Percentiles rank a stretch among this genome's conserved stretches.
Evolutionary conservation across 495 filamentous ascomycete genomes (phyloP).

Genomic region (Aspergillus baeticus): DNA sequence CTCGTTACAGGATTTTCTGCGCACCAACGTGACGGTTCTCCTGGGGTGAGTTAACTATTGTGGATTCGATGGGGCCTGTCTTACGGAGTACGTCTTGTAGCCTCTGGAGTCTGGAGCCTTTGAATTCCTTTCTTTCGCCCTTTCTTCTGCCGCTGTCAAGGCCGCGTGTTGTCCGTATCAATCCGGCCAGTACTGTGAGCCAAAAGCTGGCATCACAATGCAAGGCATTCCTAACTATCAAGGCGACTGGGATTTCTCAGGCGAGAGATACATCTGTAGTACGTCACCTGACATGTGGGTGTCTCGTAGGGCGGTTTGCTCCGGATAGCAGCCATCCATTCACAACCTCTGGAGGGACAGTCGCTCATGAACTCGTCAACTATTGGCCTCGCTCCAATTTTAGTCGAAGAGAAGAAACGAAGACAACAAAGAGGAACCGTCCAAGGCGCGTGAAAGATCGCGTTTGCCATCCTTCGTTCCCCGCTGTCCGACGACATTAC

Average conservation of each 20-base stretch:
- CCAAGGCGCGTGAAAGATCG: neutral
- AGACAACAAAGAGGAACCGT: neutral
- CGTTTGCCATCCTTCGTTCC: neutral
- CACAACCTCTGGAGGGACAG: neutral
- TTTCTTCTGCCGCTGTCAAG: neutral
- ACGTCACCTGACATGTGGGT: conserved; percentile 4
- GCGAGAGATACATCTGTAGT: neutral
- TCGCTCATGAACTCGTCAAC: neutral
- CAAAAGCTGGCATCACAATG: neutral
- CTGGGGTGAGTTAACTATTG: conserved; percentile 27
- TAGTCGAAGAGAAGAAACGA: neutral
- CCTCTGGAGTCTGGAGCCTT: neutral
- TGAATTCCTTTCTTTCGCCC: neutral
- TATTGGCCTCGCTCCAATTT: neutral
- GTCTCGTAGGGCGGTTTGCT: neutral
- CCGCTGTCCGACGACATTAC: neutral
- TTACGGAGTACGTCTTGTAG: neutral
- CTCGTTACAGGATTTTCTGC: conserved; percentile 14
- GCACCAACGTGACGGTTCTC: conserved; percentile 32
- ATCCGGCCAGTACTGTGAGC: neutral
- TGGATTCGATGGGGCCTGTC: conserved; percentile 17
- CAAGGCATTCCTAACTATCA: neutral
- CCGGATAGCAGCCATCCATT: neutral
- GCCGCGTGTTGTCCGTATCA: neutral
- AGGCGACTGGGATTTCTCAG: neutral